Conservation (phyloP, 805 yeast species). For the Lipomyces mesembrius region DNA sequence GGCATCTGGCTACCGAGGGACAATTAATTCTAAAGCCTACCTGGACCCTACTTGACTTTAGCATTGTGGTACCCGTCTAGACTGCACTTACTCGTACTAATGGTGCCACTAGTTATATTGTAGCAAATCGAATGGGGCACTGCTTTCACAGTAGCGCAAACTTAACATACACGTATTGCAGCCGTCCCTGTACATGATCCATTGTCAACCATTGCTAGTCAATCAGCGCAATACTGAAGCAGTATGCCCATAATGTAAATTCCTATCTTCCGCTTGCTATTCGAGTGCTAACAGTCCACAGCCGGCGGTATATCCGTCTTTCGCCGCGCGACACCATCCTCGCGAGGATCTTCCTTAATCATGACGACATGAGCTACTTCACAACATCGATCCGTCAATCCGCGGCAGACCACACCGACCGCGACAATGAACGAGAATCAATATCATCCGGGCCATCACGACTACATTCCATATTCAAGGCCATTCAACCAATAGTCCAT, state of each 20-base stretch:
- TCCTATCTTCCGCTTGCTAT: neutral
- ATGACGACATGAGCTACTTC: conserved; percentile 8
- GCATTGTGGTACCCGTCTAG: too few relatives aligned
- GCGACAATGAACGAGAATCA: neutral
- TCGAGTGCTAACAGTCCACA: neutral
- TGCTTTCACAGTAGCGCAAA: too few relatives aligned
- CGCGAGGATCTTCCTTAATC: conserved; percentile 2
- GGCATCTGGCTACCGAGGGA: too few relatives aligned
- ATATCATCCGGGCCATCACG: neutral
- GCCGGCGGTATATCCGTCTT: conserved; percentile 8
- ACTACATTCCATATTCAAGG: neutral
- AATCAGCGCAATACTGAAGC: too few relatives aligned
- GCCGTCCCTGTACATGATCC: too few relatives aligned
- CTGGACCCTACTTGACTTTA: too few relatives aligned
- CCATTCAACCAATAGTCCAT: conserved; percentile 6
- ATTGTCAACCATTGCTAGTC: neutral
- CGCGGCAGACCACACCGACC: neutral
- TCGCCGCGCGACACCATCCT: conserved; percentile 7
- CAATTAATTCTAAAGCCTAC: too few relatives aligned
- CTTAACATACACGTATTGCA: too few relatives aligned
- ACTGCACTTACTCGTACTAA: too few relatives aligned
- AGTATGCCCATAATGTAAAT: conserved; percentile 3
- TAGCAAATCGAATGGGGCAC: too few relatives aligned
- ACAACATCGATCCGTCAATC: neutral
- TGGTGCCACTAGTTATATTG: too few relatives aligned